phyloP scores from a whole-genome alignment of 805 yeast genomes.

The Zygosaccharomyces lentus region DNA sequence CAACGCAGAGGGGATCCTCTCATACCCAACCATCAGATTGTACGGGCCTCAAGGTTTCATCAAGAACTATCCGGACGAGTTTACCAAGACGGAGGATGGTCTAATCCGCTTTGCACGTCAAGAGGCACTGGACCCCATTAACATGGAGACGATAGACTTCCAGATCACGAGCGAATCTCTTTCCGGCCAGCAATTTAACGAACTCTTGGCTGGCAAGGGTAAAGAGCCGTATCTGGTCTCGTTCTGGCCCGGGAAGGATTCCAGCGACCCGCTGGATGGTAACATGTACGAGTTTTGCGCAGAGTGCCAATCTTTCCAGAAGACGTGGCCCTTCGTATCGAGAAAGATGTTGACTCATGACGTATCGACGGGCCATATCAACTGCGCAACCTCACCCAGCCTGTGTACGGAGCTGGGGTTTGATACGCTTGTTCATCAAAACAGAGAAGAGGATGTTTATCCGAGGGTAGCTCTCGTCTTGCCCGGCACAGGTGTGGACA shows the following conservation, averaged over 20 bases:
- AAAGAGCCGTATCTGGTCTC: conserved; percentile 53
- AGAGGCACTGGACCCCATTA: conserved; percentile 45
- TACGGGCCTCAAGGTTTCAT: conserved; percentile 55
- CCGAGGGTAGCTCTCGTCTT: conserved; percentile 52
- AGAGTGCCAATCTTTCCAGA: conserved; percentile 48
- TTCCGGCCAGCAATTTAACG: conserved; percentile 41
- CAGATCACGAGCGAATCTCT: conserved; percentile 41
- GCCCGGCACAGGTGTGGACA: conserved; percentile 39
- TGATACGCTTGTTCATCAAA: conserved; percentile 28
- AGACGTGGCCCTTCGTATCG: conserved; percentile 55
- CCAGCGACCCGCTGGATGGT: conserved; percentile 30
- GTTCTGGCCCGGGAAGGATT: conserved; percentile 58
- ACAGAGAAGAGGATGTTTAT: conserved; percentile 13
- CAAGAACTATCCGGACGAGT: conserved; percentile 46
- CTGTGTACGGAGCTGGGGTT: conserved; percentile 53
- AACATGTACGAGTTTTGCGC: conserved; percentile 42
- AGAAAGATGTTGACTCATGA: conserved; percentile 40
- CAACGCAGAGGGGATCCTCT: conserved; percentile 52
- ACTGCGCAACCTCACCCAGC: conserved; percentile 48
- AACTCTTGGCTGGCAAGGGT: conserved; percentile 48
- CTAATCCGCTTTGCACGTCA: conserved; percentile 52
- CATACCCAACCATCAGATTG: conserved; percentile 69
- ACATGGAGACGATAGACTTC: conserved; percentile 36
- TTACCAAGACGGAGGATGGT: conserved; percentile 45
- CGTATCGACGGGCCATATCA: conserved; percentile 51